These are phyloP conservation scores for Diaporthe sp. DNA, from an alignment of 2,329 filamentous ascomycete species.

Conservation along the genomic window DNA sequence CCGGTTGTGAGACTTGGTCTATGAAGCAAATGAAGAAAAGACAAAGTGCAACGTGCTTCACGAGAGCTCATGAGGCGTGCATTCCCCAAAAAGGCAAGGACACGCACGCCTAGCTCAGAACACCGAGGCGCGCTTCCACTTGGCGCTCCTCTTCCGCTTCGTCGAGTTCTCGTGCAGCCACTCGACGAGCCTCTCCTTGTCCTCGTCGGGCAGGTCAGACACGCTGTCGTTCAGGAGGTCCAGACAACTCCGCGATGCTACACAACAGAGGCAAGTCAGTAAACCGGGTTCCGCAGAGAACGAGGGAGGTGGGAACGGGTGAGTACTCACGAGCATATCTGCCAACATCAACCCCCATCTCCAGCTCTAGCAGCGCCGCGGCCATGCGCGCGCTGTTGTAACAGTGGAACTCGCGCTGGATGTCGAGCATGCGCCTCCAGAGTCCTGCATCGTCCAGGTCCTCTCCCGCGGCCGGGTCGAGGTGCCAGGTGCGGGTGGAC, in stretches of 20 bases:
- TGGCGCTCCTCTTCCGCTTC: slow-evolving; percentile 34
- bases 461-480: slow-evolving; percentile 47
- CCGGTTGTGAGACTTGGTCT: neutral
- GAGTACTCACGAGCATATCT: slow-evolving; percentile 54
- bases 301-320: neutral
- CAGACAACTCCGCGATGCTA: slow-evolving; percentile 50
- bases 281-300: neutral
- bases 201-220: slow-evolving; percentile 46
- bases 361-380: slow-evolving; percentile 56
- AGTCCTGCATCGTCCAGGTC: slow-evolving; percentile 54
- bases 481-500: slow-evolving; percentile 37
- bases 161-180: slow-evolving; percentile 40
- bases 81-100: neutral
- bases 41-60: too few species aligned
- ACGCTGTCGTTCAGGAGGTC: slow-evolving; percentile 52
- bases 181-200: slow-evolving; percentile 45
- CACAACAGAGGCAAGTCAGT: neutral
- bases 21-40: neutral
- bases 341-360: slow-evolving; percentile 51
- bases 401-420: slow-evolving; percentile 58
- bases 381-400: slow-evolving; percentile 61
- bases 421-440: slow-evolving; percentile 59
- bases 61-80: neutral
- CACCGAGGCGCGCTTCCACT: slow-evolving; percentile 30
- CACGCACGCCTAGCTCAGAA: neutral